Evolutionary conservation across 257 asterid species (phyloP).

Genomic region (Nicotiana attenuata): DNA sequence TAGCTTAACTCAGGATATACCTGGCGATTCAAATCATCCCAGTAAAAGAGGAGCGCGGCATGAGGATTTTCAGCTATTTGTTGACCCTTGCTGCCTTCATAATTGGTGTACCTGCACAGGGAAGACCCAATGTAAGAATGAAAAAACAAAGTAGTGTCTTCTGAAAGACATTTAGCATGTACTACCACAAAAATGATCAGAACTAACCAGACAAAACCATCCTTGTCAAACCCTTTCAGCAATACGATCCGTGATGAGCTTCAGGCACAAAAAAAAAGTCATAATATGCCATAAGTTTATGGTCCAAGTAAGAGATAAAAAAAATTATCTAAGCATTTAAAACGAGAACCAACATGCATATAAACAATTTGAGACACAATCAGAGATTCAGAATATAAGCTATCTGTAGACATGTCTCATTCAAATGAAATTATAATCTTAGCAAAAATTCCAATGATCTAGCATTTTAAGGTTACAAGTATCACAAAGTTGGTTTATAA

Average conservation of each 20-base stretch:
- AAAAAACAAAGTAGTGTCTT: background rate
- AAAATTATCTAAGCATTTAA: background rate
- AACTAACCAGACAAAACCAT: constrained; percentile 52
- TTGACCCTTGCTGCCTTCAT: constrained; percentile 37
- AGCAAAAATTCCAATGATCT: background rate
- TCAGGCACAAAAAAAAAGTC: constrained; percentile 10
- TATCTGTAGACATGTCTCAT: background rate
- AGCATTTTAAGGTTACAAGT: constrained; percentile 4
- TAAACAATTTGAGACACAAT: background rate
- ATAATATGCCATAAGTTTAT: background rate
- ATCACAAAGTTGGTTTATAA: background rate
- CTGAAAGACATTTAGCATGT: background rate
- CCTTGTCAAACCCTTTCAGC: constrained; percentile 38
- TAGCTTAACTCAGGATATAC: constrained; percentile 16
- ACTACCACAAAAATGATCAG: background rate
- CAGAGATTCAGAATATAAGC: background rate
- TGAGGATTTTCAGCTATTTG: constrained; percentile 41
- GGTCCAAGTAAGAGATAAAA: background rate
- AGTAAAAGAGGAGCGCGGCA: constrained; percentile 43
- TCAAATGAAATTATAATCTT: background rate
- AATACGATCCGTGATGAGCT: constrained; percentile 48
- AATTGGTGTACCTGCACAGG: constrained; percentile 39
- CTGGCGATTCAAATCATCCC: constrained; percentile 49
- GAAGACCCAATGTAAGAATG: background rate
- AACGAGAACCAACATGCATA: background rate